Conservation (phyloP, 768 basidiomycete species). For the Gloeophyllum trabeum region DNA sequence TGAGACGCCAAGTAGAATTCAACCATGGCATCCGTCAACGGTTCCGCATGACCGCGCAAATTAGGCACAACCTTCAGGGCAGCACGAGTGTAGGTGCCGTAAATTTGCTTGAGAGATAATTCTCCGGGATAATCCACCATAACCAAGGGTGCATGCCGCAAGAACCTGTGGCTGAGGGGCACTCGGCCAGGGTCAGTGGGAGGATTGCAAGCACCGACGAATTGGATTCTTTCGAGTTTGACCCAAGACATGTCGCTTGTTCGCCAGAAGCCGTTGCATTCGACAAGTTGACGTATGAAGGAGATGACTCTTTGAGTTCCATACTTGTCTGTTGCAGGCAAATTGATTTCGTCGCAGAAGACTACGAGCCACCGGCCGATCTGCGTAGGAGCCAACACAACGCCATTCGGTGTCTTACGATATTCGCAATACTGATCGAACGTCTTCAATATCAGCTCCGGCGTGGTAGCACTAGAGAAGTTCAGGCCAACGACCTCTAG, state of each 20-base stretch:
- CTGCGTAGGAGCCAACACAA: slow-evolving; percentile 85
- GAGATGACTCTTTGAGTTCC: slow-evolving; percentile 98
- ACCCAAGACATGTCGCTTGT: slow-evolving; percentile 95
- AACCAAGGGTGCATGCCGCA: slow-evolving; percentile 92
- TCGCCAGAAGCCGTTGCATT: slow-evolving; percentile 91
- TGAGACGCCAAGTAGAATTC: slow-evolving; percentile 91
- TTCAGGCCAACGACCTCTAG: slow-evolving; percentile 99
- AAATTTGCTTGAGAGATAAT: slow-evolving; percentile 94
- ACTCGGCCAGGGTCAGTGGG: slow-evolving; percentile 99
- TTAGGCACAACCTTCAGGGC: slow-evolving; percentile 93
- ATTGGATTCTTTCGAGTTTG: slow-evolving; percentile 95
- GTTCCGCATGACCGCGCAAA: slow-evolving; percentile 84
- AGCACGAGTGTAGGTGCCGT: slow-evolving; percentile 95
- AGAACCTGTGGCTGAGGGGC: slow-evolving; percentile 94
- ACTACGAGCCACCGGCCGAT: slow-evolving; percentile 98
- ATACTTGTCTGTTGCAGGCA: slow-evolving; percentile 94
- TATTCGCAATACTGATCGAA: slow-evolving; percentile 99
- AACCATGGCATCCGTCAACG: slow-evolving; percentile 97
- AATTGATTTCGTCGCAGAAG: slow-evolving; percentile 99
- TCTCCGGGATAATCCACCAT: slow-evolving; percentile 99
- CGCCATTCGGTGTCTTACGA: slow-evolving; percentile 96
- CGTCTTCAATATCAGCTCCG: slow-evolving; percentile 96
- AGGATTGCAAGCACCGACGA: slow-evolving; percentile 98
- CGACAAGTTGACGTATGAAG: slow-evolving; percentile 94
- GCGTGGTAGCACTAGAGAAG: slow-evolving; percentile 97